Evolutionary conservation across 1,284 basidiomycete genomes (phyloP), one percentile per base, ranked within the genome.

Genomic region (Ceratobasidium sp.): DNA sequence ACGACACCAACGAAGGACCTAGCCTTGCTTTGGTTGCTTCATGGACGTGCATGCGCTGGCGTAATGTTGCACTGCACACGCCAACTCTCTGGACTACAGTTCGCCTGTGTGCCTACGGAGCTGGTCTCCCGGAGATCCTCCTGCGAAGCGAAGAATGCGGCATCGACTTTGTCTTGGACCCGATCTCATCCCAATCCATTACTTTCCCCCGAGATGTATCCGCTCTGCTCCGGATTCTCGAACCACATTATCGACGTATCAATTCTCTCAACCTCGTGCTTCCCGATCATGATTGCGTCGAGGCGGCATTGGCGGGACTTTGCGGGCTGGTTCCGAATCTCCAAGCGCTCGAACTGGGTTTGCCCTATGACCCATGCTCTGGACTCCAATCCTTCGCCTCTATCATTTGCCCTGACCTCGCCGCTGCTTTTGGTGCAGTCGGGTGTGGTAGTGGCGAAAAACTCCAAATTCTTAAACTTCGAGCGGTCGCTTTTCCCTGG

Each of bases 1-100:
- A 64, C 28, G 60, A 75, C 26, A 53, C 44, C 46, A 64, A 75
- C 42, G 60, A 75, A 51, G 72, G 72, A 20, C 72, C 72, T n/a
- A 75, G 46, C 64, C 49, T 75, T 12, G 40, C 72, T 6, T 49
- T 75, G 28, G 13, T 75, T 51, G 72, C 72, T 46, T 75, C 72
- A 33, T 75, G 72, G 72, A 75, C 60, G 10, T 75, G 72, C 33
- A 64, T 61, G 44, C 72, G 72, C 72, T 75, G 72, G 72, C 72
- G 72, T 33, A 18, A 42, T 13, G 46, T 75, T 7, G 72, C 64
- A 26, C 49, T 75, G 15, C 42, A 75, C 20, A 75, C 72, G 7
- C 72, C 72, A 26, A 75, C 72, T 12, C 72, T 75, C 18, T 75
- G 72, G 72, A 75, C 58, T 49, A 49, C 46, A 58, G 72, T 75